Base-by-base conservation (phyloP, 306 rosid genomes). In the Ammopiptanthus mongolicus region DNA sequence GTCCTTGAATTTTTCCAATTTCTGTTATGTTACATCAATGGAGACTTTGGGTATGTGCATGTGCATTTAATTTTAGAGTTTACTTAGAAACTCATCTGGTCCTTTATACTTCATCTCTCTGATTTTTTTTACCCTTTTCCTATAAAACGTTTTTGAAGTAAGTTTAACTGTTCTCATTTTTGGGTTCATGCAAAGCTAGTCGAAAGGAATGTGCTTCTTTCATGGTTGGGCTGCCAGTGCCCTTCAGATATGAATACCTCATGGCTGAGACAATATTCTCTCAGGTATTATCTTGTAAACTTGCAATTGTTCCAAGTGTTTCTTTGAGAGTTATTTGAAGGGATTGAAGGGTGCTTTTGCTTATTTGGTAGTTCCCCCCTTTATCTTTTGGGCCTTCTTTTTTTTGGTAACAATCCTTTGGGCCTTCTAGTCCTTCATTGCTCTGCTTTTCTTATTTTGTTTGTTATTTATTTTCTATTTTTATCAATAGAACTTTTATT, bases 251-350 rank as follows among this genome's bases (percentile, higher is more conserved):
- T 13, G 99, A 96, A 80, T 92, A 88, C 84, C 92, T 96, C 50
- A 96, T 96, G 98, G 99, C 99, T 10, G 99, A 96, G 93, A 90
- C 99, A 79, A 90, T 96, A 85, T 90, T 96, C 86, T 96, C 98
- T 66, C 99, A 96, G 97, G 99, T 96, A 83, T 71, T 71, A 36
- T 22, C 36, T 46, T 67, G 47, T 23, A 28, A 60, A 34, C 6
- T 63, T 39, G 61, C 12, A 4, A 59, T 41, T 14, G 2, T 71
- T 55, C 25, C 23, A 7, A 19, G 14, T 33, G 14, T 70, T 70
- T 33, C 33, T 7, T 9, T 53, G 10, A 13, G 9, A 53, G 5
- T 36, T 55, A 15, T 39, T 56, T 39, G 12, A 71, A 28, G 28
- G 62, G 3, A 29, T 21, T 10, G 34, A 70, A 37, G n/a, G 15